phyloP scores from a whole-genome alignment of 768 basidiomycete species.

The Naganishia onofrii region DNA sequence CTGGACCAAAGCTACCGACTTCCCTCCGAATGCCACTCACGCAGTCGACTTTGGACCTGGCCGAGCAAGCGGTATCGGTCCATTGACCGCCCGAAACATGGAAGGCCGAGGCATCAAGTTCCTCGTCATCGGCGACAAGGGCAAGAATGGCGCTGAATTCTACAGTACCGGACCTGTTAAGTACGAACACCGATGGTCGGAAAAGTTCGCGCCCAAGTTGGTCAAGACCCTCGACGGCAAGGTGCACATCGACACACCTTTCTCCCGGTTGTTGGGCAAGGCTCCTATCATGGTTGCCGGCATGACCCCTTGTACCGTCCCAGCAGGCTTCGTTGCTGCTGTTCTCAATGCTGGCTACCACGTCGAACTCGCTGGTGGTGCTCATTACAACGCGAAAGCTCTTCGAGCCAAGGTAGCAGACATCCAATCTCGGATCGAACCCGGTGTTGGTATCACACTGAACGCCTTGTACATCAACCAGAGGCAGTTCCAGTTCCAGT shows the following conservation, averaged over 20 bases:
- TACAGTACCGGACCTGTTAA: conserved; percentile 66
- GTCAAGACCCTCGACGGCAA: conserved; percentile 90
- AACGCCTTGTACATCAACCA: conserved; percentile 98
- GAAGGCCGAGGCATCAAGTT: conserved; percentile 91
- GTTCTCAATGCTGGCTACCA: conserved; percentile 91
- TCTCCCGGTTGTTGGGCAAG: conserved; percentile 92
- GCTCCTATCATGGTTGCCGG: conserved; percentile 99
- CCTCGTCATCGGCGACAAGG: conserved; percentile 84
- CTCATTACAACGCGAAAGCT: conserved; percentile 88
- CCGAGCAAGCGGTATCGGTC: conserved; percentile 86
- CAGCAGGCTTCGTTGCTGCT: conserved; percentile 90
- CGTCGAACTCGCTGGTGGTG: conserved; percentile 94
- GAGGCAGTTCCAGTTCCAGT: conserved; percentile 93
- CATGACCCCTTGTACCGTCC: conserved; percentile 97
- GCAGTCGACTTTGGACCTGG: conserved; percentile 96
- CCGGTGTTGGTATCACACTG: conserved; percentile 86
- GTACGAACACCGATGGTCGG: conserved; percentile 85
- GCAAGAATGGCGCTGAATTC: conserved; percentile 81
- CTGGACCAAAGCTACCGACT: conserved; percentile 84
- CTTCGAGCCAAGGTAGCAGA: conserved; percentile 88
- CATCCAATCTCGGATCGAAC: conserved; percentile 77
- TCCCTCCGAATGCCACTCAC: conserved; percentile 88
- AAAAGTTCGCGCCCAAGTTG: conserved; percentile 77
- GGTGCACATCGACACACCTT: conserved; percentile 88
- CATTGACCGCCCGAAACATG: conserved; percentile 80